Conservation (phyloP, 2,329 filamentous ascomycete species). For the Ceratocystis albifundus region DNA sequence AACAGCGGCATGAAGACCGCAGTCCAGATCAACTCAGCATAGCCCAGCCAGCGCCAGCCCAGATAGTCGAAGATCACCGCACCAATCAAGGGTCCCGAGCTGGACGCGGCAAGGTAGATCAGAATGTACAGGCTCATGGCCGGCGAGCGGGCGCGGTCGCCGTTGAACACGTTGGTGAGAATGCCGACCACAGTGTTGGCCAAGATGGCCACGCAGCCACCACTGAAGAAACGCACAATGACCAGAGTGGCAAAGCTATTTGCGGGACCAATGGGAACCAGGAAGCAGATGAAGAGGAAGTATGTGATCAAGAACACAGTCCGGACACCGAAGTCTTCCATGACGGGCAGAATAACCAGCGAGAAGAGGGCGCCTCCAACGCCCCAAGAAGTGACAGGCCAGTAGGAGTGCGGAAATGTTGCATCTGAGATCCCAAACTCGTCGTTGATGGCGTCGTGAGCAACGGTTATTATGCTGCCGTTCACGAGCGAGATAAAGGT, state of each 20-base stretch:
- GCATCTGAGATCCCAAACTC: conserved; percentile 25
- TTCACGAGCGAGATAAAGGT: conserved; percentile 26
- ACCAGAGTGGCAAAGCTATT: conserved; percentile 22
- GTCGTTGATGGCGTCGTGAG: conserved; percentile 24
- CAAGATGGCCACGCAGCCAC: conserved; percentile 27
- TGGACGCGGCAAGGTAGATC: conserved; percentile 25
- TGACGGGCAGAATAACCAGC: conserved; percentile 33
- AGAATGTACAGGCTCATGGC: conserved; percentile 26
- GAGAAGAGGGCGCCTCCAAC: conserved; percentile 34
- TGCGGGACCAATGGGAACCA: conserved; percentile 17
- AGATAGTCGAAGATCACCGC: conserved; percentile 27
- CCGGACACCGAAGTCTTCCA: conserved; percentile 31
- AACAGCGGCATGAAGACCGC: conserved; percentile 33
- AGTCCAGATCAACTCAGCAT: conserved; percentile 34
- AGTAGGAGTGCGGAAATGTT: conserved; percentile 22
- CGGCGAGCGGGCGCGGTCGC: conserved; percentile 26
- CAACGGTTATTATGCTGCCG: conserved; percentile 22
- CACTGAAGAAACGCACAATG: conserved; percentile 27
- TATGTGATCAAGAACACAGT: conserved; percentile 26
- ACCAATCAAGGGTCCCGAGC: conserved; percentile 29
- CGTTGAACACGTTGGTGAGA: conserved; percentile 27
- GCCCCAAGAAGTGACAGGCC: conserved; percentile 25
- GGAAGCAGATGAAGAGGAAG: conserved; percentile 25
- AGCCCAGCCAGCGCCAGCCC: conserved; percentile 31
- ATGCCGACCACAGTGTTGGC: conserved; percentile 27